phyloP scores from a whole-genome alignment of 371 early-diverging fungal genomes.

The Entomophthora muscae region DNA sequence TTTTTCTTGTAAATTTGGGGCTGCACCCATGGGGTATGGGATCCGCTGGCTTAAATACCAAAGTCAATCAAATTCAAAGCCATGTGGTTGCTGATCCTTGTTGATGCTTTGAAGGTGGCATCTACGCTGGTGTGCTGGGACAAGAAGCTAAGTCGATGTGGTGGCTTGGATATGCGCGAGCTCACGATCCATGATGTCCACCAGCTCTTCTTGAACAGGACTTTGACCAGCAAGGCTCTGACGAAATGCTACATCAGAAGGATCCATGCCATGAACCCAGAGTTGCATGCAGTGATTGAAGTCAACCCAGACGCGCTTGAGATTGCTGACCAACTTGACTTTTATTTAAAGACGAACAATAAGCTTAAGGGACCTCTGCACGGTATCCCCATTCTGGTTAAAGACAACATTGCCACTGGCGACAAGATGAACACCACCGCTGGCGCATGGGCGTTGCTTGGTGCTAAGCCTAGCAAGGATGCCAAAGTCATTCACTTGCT shows the following conservation, averaged over 20 bases:
- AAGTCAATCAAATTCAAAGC: too few relatives aligned
- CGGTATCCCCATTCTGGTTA: conserved; percentile 42
- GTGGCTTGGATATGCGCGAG: neutral
- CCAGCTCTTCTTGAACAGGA: neutral
- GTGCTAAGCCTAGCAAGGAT: conserved; percentile 50
- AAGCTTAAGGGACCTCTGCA: conserved; percentile 21
- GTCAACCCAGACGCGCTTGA: conserved; percentile 10
- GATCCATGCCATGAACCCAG: conserved; percentile 9
- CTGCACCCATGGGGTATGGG: too few relatives aligned
- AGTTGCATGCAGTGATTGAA: conserved; percentile 11
- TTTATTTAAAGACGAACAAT: neutral
- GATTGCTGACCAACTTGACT: conserved; percentile 4
- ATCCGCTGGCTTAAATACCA: too few relatives aligned
- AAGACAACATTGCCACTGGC: conserved; percentile 50
- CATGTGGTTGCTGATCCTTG: too few relatives aligned
- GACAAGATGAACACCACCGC: conserved; percentile 39
- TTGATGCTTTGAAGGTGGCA: too few relatives aligned
- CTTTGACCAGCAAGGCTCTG: neutral
- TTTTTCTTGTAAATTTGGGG: too few relatives aligned
- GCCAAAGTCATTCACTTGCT: conserved; percentile 55
- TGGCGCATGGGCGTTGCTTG: conserved; percentile 17
- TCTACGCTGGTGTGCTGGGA: too few relatives aligned
- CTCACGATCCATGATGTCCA: neutral
- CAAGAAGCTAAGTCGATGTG: neutral
- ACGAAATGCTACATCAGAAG: conserved; percentile 11